Evolutionary conservation across 495 filamentous ascomycete species (phyloP).

Genomic region (Penicillium goetzii): DNA sequence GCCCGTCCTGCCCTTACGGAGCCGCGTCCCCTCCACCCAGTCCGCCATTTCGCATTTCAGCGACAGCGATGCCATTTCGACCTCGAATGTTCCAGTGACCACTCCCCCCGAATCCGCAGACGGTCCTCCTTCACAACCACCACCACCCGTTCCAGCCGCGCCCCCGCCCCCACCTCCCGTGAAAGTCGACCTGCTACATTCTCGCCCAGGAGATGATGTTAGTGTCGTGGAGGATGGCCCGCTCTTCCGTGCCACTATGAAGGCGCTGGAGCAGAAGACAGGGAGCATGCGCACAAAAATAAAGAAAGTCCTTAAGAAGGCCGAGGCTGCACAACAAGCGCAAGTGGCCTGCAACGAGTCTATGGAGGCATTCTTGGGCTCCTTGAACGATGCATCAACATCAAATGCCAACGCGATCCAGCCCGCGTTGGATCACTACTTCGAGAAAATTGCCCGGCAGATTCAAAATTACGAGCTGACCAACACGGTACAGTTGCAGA

Average conservation of each 20-base stretch:
- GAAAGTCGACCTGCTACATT: conserved; percentile 86
- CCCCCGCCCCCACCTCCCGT: conserved; percentile 57
- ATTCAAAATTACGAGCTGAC: conserved; percentile 85
- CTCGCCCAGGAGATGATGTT: conserved; percentile 85
- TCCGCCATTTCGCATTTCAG: conserved; percentile 79
- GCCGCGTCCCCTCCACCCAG: conserved; percentile 80
- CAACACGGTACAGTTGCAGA: conserved; percentile 83
- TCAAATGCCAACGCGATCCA: conserved; percentile 95
- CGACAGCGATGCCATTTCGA: conserved; percentile 58
- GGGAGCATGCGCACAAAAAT: conserved; percentile 90
- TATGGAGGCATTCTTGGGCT: conserved; percentile 79
- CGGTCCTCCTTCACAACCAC: conserved; percentile 41
- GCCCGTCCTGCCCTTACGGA: conserved; percentile 70
- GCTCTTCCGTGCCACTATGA: conserved; percentile 95
- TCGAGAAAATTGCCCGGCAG: conserved; percentile 92
- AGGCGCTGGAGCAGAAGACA: conserved; percentile 93
- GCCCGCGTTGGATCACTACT: conserved; percentile 96
- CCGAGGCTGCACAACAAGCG: conserved; percentile 80
- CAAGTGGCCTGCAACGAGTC: conserved; percentile 85
- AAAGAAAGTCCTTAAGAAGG: conserved; percentile 93
- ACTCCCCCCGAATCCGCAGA: conserved; percentile 63
- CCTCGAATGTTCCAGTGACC: conserved; percentile 58
- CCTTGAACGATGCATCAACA: conserved; percentile 81
- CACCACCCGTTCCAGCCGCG: conserved; percentile 44
- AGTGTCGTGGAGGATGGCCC: conserved; percentile 89